Conservation (phyloP, 768 basidiomycete genomes). For the Exsudoporus frostii region DNA sequence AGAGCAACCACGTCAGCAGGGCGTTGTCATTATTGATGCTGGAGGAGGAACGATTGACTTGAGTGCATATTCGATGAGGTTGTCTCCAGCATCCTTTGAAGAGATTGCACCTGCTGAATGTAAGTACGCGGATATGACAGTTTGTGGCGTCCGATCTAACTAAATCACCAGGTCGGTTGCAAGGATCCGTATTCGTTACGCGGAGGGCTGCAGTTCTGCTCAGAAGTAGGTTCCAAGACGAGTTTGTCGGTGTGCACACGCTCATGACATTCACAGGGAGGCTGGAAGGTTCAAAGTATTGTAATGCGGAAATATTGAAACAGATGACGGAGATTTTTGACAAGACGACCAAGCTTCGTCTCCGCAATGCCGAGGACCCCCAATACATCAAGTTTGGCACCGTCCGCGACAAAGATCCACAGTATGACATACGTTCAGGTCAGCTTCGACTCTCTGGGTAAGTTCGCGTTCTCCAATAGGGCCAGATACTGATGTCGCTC, state of each 20-base stretch:
- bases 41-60: slow-evolving; percentile 45
- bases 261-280: slow-evolving; percentile 20
- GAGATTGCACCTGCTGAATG: slow-evolving; percentile 37
- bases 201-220: slow-evolving; percentile 33
- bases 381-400: slow-evolving; percentile 43
- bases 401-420: slow-evolving; percentile 36
- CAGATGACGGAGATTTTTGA: slow-evolving; percentile 40
- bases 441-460: slow-evolving; percentile 40
- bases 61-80: slow-evolving; percentile 41
- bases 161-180: slow-evolving; percentile 33
- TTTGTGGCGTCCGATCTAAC: background rate
- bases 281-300: slow-evolving; percentile 32
- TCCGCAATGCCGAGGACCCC: slow-evolving; percentile 37
- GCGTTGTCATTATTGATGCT: slow-evolving; percentile 49
- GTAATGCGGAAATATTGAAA: slow-evolving; percentile 31
- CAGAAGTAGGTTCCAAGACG: slow-evolving; percentile 12
- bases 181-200: slow-evolving; percentile 41
- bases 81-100: slow-evolving; percentile 38
- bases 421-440: slow-evolving; percentile 38
- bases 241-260: background rate
- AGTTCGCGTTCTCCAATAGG: background rate
- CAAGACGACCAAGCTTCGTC: slow-evolving; percentile 40
- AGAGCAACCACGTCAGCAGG: slow-evolving; percentile 25
- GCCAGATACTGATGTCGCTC: background rate
- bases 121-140: slow-evolving; percentile 10